Conservation (phyloP, 2,329 filamentous ascomycete species). For the Fusarium domesticum region DNA sequence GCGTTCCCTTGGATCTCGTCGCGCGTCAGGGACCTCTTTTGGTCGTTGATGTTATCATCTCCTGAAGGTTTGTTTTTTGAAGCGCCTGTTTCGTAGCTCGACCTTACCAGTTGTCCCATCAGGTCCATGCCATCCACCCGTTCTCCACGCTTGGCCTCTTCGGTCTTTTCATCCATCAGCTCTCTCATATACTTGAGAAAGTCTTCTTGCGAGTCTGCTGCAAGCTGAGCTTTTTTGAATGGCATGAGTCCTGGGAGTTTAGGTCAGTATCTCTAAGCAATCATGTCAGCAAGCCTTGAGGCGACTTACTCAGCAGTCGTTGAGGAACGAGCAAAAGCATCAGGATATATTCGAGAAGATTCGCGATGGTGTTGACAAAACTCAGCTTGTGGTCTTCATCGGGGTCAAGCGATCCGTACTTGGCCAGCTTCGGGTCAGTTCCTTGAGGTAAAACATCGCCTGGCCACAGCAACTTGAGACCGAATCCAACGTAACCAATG, state of each 20-base stretch:
- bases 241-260: slow-evolving; percentile 42
- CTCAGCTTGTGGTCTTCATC: slow-evolving; percentile 58
- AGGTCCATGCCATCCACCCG: slow-evolving; percentile 48
- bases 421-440: slow-evolving; percentile 44
- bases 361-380: slow-evolving; percentile 61
- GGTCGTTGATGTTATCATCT: slow-evolving; percentile 3
- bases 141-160: slow-evolving; percentile 37
- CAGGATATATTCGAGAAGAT: slow-evolving; percentile 61
- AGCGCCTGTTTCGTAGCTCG: slow-evolving; percentile 32
- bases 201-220: slow-evolving; percentile 56
- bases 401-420: slow-evolving; percentile 47
- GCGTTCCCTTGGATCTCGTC: slow-evolving; percentile 71
- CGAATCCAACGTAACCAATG: slow-evolving; percentile 69
- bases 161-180: slow-evolving; percentile 60
- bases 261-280: slow-evolving; percentile 7
- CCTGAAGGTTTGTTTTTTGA: slow-evolving; percentile 1
- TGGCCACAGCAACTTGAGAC: slow-evolving; percentile 58
- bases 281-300: neutral
- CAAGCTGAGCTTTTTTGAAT: slow-evolving; percentile 48
- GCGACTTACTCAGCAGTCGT: slow-evolving; percentile 50
- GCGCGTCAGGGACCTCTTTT: slow-evolving; percentile 47
- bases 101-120: slow-evolving; percentile 49
- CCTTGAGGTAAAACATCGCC: slow-evolving; percentile 52
- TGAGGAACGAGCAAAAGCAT: slow-evolving; percentile 58
- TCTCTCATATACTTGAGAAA: slow-evolving; percentile 69